Evolutionary conservation across 2,329 filamentous ascomycete species (phyloP).

Genomic region (Aureobasidium zeae): DNA sequence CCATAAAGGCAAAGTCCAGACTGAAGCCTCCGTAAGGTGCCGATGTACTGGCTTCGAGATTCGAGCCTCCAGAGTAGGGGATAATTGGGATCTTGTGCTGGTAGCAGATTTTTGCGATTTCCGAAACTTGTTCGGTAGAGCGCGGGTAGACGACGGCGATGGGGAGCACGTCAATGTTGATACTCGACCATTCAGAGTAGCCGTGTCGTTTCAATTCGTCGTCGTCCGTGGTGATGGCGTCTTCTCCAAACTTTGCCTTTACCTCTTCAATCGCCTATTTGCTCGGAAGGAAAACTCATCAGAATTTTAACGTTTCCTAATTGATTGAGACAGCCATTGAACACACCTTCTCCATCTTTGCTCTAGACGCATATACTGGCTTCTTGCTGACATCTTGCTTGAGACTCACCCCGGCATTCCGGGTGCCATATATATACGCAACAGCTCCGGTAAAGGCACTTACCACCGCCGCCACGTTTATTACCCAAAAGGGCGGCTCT

Average conservation of each 20-base stretch:
- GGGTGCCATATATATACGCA: conserved; percentile 44
- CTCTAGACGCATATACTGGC: conserved; percentile 41
- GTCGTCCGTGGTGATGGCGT: conserved; percentile 53
- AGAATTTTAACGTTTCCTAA: too few species aligned
- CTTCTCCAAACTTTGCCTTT: conserved; percentile 44
- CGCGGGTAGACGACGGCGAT: conserved; percentile 57
- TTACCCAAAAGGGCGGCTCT: conserved; percentile 36
- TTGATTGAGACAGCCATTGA: too few species aligned
- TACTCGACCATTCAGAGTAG: conserved; percentile 61
- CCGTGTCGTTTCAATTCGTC: conserved; percentile 57
- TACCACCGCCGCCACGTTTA: conserved; percentile 39
- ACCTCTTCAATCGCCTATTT: conserved; percentile 49
- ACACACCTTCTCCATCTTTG: conserved; percentile 45
- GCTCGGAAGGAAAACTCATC: conserved; percentile 1
- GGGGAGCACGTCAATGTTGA: conserved; percentile 55
- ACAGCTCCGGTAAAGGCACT: conserved; percentile 42
- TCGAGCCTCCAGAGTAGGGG: conserved; percentile 77
- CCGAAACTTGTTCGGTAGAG: conserved; percentile 54
- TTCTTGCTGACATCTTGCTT: conserved; percentile 17
- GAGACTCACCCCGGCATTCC: conserved; percentile 23
- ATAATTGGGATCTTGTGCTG: conserved; percentile 76
- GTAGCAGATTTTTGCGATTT: conserved; percentile 62
- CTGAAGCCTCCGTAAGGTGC: conserved; percentile 69
- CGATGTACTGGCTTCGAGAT: conserved; percentile 82
- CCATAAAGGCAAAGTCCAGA: conserved; percentile 84